Conservation (phyloP, 2,329 filamentous ascomycete species). For the Madurella mycetomatis region DNA sequence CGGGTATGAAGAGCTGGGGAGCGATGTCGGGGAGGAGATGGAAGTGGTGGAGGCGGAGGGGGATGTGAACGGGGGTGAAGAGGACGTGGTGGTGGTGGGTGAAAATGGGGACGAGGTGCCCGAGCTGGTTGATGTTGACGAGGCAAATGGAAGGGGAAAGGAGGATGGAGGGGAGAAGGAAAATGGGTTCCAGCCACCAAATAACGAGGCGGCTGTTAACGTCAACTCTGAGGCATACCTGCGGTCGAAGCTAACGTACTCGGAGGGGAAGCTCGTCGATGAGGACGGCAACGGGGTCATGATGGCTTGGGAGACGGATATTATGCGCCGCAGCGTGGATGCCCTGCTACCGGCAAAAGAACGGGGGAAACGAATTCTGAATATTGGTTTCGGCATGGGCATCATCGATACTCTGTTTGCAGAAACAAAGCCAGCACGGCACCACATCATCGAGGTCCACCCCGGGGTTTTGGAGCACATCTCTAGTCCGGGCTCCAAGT, state of each 20-base stretch:
- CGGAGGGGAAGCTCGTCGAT: conserved; percentile 65
- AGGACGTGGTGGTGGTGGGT: conserved; percentile 28
- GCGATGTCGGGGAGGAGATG: conserved; percentile 48
- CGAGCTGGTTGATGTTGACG: conserved; percentile 26
- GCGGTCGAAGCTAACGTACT: conserved; percentile 60
- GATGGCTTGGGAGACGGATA: conserved; percentile 89
- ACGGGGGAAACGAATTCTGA: conserved; percentile 65
- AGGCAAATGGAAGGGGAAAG: conserved; percentile 8
- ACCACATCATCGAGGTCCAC: conserved; percentile 86
- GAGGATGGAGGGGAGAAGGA: conserved; percentile 10
- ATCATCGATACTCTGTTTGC: conserved; percentile 78
- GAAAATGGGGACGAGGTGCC: conserved; percentile 33
- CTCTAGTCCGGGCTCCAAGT: conserved; percentile 40
- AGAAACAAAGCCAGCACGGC: conserved; percentile 59
- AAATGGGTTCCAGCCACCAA: conserved; percentile 33
- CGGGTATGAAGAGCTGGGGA: conserved; percentile 69
- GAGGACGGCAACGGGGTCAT: conserved; percentile 77
- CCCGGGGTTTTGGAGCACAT: conserved; percentile 69
- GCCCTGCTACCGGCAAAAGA: conserved; percentile 47
- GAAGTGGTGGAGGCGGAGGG: conserved; percentile 44
- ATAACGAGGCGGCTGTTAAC: conserved; percentile 35
- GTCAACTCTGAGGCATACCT: conserved; percentile 67
- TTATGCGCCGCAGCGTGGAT: conserved; percentile 75
- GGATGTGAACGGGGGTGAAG: conserved; percentile 39
- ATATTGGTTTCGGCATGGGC: conserved; percentile 88